phyloP scores from a whole-genome alignment of 208 protist genomes.

The Leishmania turanica region DNA sequence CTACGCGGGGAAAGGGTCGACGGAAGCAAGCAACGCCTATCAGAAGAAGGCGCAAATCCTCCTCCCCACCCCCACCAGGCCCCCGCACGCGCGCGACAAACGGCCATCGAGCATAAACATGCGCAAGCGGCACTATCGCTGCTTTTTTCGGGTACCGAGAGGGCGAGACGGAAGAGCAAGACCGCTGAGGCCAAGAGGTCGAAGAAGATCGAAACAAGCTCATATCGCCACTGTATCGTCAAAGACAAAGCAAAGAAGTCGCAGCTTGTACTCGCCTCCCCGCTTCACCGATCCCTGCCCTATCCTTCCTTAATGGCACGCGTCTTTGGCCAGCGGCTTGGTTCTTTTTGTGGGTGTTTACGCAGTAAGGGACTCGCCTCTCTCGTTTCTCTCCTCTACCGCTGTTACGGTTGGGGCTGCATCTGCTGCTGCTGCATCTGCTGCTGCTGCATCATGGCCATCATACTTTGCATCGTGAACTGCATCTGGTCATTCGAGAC shows the following conservation, averaged over 20 bases:
- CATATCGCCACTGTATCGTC: neutral
- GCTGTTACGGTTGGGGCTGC: conserved; percentile 6
- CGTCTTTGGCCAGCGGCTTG: neutral
- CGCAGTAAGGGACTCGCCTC: neutral
- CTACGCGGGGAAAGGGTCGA: neutral
- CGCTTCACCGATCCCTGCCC: neutral
- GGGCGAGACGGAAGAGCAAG: neutral
- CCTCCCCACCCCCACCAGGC: neutral
- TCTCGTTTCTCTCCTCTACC: neutral
- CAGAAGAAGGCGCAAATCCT: neutral
- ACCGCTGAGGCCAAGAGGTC: neutral
- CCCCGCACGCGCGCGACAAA: neutral
- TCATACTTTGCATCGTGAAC: conserved; percentile 33
- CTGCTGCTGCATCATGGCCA: conserved; percentile 48
- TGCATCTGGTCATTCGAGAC: conserved; percentile 26
- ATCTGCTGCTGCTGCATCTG: conserved; percentile 44
- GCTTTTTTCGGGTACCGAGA: neutral
- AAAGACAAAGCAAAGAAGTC: neutral
- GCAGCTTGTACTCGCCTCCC: neutral
- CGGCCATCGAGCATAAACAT: neutral
- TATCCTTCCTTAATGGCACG: neutral
- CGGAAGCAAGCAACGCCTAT: neutral
- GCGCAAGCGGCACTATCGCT: neutral
- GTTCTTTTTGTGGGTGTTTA: neutral
- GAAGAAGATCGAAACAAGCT: too few relatives aligned